These are phyloP conservation scores for Beauveria brongniartii DNA, from an alignment of 2,329 filamentous ascomycete genomes.

Conservation along the genomic window DNA sequence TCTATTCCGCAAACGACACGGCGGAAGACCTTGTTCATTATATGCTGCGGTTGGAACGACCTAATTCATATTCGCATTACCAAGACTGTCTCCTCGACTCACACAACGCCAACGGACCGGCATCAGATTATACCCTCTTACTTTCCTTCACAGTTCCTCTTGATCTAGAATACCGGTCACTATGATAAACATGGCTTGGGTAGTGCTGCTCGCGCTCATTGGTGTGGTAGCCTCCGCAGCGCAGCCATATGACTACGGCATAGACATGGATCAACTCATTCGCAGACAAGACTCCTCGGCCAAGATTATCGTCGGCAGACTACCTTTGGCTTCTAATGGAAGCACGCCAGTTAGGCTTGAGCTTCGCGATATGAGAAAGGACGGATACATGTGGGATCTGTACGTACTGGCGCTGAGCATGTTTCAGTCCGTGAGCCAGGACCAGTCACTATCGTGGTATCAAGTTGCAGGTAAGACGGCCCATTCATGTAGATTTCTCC, in stretches of 20 bases:
- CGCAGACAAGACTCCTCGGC: slow-evolving; percentile 31
- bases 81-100: background rate
- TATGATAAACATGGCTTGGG: background rate
- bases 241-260: slow-evolving; percentile 44
- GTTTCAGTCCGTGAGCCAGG: slow-evolving; percentile 61
- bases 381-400: slow-evolving; percentile 64
- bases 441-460: slow-evolving; percentile 62
- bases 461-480: slow-evolving; percentile 58
- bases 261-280: slow-evolving; percentile 30
- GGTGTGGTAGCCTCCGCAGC: slow-evolving; percentile 9
- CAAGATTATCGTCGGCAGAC: slow-evolving; percentile 34
- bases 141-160: background rate
- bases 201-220: background rate
- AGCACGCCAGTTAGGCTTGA: slow-evolving; percentile 49
- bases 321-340: slow-evolving; percentile 31
- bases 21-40: background rate
- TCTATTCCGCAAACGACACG: background rate
- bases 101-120: background rate
- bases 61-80: background rate
- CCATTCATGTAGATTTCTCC: background rate
- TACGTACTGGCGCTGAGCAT: slow-evolving; percentile 67
- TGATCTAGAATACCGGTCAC: background rate
- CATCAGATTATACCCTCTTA: background rate
- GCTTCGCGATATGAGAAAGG: slow-evolving; percentile 56
- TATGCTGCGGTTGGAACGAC: background rate